These are phyloP conservation scores for Vigna trinervia DNA, from an alignment of 306 rosid species.

Conservation along the genomic window DNA sequence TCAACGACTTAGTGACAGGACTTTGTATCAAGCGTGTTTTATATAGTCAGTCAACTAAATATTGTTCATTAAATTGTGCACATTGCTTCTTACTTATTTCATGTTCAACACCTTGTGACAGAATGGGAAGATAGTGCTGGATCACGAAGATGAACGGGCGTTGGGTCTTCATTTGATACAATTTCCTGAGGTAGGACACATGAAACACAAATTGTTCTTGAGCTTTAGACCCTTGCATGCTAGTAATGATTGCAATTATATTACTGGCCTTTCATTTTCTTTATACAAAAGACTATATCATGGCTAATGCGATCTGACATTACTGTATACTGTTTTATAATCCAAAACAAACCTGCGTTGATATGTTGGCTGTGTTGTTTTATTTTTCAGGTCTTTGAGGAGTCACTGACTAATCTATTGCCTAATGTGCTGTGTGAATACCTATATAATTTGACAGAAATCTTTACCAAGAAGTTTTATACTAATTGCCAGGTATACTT, in stretches of 20 bases:
- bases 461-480: slow-evolving; percentile 74
- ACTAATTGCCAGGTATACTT: slow-evolving; percentile 85
- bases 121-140: slow-evolving; percentile 71
- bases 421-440: slow-evolving; percentile 89
- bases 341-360: slow-evolving; percentile 12
- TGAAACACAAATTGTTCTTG: background rate
- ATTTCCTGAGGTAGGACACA: slow-evolving; percentile 80
- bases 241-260: background rate
- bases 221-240: slow-evolving; percentile 31
- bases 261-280: slow-evolving; percentile 4
- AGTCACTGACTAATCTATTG: slow-evolving; percentile 82
- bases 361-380: slow-evolving; percentile 22
- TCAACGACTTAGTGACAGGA: slow-evolving; percentile 19
- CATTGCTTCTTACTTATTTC: slow-evolving; percentile 19
- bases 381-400: slow-evolving; percentile 81
- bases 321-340: slow-evolving; percentile 23
- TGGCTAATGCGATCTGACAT: too few relatives aligned
- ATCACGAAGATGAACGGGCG: slow-evolving; percentile 78
- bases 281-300: slow-evolving; percentile 8
- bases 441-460: slow-evolving; percentile 84
- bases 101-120: slow-evolving; percentile 44
- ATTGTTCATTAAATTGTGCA: background rate
- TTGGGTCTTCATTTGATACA: slow-evolving; percentile 88
- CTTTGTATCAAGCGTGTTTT: background rate
- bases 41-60: slow-evolving; percentile 22